phyloP scores from a whole-genome alignment of 176 grass and related monocot genomes.

The Phyllostachys edulis region DNA sequence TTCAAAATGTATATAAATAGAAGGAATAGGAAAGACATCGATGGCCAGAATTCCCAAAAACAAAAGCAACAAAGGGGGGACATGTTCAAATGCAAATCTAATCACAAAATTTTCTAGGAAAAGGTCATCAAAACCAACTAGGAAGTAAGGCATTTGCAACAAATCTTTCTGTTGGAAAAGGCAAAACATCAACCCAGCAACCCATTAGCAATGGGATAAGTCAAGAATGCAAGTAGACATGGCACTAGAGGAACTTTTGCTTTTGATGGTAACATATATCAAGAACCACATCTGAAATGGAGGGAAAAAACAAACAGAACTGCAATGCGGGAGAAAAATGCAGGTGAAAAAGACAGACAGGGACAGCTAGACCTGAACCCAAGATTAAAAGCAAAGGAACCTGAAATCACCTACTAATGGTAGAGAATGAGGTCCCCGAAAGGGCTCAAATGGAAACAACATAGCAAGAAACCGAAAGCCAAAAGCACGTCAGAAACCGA shows the following conservation, averaged over 20 bases:
- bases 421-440: neutral
- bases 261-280: neutral
- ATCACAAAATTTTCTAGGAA: neutral
- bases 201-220: neutral
- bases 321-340: neutral
- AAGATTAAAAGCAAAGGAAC: neutral
- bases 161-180: conserved; percentile 1
- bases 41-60: neutral
- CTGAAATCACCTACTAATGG: conserved; percentile 1
- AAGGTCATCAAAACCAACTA: neutral
- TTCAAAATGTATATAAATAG: neutral
- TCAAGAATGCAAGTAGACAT: neutral
- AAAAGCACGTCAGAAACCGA: conserved; percentile 1
- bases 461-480: neutral
- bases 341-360: neutral
- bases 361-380: neutral
- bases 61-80: neutral
- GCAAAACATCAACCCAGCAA: neutral
- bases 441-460: neutral
- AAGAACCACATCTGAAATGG: conserved; percentile 22
- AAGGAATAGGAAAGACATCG: neutral
- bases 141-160: neutral
- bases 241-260: neutral
- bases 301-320: neutral
- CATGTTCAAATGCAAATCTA: neutral